phyloP scores from a whole-genome alignment of 1,284 basidiomycete genomes.

The Leccinum holopus region DNA sequence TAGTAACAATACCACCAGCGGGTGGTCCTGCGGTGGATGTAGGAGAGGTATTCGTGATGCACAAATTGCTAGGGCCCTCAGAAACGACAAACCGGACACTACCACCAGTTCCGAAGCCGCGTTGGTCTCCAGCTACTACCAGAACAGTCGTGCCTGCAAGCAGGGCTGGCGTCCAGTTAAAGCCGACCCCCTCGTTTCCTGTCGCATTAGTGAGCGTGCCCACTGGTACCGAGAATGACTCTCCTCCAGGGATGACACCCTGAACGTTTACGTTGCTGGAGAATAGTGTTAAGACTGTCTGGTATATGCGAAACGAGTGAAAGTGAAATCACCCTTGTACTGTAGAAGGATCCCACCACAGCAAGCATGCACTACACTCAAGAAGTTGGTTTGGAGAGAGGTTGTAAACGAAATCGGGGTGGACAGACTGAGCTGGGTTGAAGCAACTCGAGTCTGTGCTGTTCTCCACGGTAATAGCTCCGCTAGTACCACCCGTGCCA shows the following conservation, averaged over 20 bases:
- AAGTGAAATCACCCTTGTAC: constrained; percentile 53
- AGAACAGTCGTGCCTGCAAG: constrained; percentile 62
- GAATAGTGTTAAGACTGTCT: constrained; percentile 5
- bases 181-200: constrained; percentile 52
- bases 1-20: constrained; percentile 57
- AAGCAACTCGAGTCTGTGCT: constrained; percentile 61
- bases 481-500: constrained; percentile 72
- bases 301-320: constrained; percentile 39
- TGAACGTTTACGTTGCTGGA: constrained; percentile 56
- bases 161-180: constrained; percentile 65
- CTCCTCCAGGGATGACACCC: constrained; percentile 75
- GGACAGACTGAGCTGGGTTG: constrained; percentile 45
- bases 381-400: constrained; percentile 61
- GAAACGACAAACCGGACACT: constrained; percentile 56
- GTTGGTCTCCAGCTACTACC: constrained; percentile 63
- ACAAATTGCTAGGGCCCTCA: constrained; percentile 47
- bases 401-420: constrained; percentile 57
- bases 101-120: constrained; percentile 68
- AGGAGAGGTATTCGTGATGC: constrained; percentile 59
- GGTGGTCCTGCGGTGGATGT: constrained; percentile 73
- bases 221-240: constrained; percentile 64
- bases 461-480: constrained; percentile 50
- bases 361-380: constrained; percentile 56
- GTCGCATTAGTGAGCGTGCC: constrained; percentile 42
- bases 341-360: constrained; percentile 57